Evolutionary conservation across 768 basidiomycete species (phyloP).

Genomic region (Solioccasus polychromus): DNA sequence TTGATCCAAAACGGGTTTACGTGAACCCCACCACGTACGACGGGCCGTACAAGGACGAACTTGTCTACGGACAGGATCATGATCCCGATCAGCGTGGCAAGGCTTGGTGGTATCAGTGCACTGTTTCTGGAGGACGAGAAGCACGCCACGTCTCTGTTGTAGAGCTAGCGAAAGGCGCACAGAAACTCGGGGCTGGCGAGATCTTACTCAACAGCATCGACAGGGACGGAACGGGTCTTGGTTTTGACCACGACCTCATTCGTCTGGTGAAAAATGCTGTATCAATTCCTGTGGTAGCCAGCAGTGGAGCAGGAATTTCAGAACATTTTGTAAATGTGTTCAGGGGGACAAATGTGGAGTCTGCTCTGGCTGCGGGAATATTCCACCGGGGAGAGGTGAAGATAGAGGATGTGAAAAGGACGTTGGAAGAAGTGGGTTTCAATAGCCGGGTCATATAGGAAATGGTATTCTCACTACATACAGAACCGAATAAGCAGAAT

Average conservation of each 20-base stretch:
- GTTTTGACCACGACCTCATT: slow-evolving; percentile 87
- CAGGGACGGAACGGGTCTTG: slow-evolving; percentile 87
- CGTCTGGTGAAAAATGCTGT: slow-evolving; percentile 72
- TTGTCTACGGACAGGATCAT: slow-evolving; percentile 46
- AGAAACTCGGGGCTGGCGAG: slow-evolving; percentile 90
- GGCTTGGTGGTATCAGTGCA: slow-evolving; percentile 99
- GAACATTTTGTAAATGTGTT: slow-evolving; percentile 92
- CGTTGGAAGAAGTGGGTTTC: slow-evolving; percentile 45
- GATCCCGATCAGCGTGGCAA: slow-evolving; percentile 58
- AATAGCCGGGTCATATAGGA: slow-evolving; percentile 40
- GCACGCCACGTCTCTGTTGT: slow-evolving; percentile 79
- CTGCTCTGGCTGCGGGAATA: slow-evolving; percentile 94
- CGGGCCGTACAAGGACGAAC: slow-evolving; percentile 64
- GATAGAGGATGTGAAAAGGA: slow-evolving; percentile 76
- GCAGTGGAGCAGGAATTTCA: slow-evolving; percentile 83
- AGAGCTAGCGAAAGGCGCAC: slow-evolving; percentile 90
- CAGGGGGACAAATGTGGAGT: slow-evolving; percentile 73
- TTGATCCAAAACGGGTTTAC: slow-evolving; percentile 88
- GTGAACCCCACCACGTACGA: slow-evolving; percentile 63
- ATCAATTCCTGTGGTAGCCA: slow-evolving; percentile 89
- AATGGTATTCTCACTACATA: neutral
- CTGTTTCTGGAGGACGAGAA: slow-evolving; percentile 91
- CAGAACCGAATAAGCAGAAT: slow-evolving; percentile 5
- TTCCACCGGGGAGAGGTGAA: slow-evolving; percentile 90
- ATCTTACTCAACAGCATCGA: slow-evolving; percentile 95